Conservation (phyloP, 345 rosid genomes). For the Acer saccharum region DNA sequence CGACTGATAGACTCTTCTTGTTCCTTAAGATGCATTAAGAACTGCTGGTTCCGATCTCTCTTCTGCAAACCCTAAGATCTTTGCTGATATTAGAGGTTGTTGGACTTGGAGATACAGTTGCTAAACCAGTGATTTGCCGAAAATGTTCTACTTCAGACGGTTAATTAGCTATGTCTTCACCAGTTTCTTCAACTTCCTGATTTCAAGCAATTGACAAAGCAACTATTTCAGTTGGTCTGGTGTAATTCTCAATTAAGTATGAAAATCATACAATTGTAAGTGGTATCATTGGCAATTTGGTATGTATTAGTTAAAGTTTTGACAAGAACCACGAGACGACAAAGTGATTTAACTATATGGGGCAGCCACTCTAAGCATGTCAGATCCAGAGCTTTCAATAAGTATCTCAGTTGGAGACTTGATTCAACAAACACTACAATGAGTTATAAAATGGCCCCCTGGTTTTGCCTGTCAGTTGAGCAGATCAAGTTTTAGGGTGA, state of each 20-base stretch:
- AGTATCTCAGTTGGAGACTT: not conserved
- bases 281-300: not conserved
- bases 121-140: slow-evolving; percentile 5
- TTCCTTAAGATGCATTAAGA: slow-evolving; percentile 26
- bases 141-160: slow-evolving; percentile 28
- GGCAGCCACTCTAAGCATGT: not conserved
- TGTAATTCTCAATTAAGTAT: slow-evolving; percentile 1
- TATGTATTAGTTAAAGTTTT: not conserved
- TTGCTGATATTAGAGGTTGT: not conserved
- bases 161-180: slow-evolving; percentile 30
- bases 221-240: not conserved
- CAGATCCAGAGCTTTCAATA: not conserved
- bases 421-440: not conserved
- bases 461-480: not conserved
- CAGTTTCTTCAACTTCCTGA: slow-evolving; percentile 55
- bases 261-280: not conserved
- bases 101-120: slow-evolving; percentile 5
- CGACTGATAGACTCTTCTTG: slow-evolving; percentile 28
- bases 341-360: not conserved
- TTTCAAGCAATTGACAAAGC: slow-evolving; percentile 12
- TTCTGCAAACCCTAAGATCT: slow-evolving; percentile 8
- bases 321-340: not conserved
- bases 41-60: slow-evolving; percentile 17
- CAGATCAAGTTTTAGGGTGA: not conserved
- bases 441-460: not conserved